Base-by-base conservation (phyloP, 164 flowering plant genomes). In the Piper betle region DNA sequence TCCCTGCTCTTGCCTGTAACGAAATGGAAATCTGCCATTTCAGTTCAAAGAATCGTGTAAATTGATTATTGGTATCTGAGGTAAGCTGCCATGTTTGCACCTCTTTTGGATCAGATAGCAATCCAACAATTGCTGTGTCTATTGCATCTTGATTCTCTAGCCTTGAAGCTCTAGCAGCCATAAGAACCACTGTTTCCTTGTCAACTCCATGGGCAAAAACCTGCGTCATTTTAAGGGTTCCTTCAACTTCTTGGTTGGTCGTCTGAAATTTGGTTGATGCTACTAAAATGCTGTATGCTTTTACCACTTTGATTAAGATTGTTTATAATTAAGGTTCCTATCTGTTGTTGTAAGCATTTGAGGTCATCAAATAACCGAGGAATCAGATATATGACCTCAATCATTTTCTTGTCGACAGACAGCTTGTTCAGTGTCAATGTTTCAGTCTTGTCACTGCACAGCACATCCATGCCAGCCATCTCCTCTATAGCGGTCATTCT, bases 401-500 rank as follows among this genome's bases (percentile, higher is more conserved):
- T 78, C 77, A 82, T 56, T 58, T 66, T 80, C 54, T 76, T 79
- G 74, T 82, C 92, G 43, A 83, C 85, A 4, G 84, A 70, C 37
- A 82, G 84, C 72, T 82, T 82, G 82, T 84, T 84, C 6, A 86
- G 79, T 15, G 93, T 86, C 59, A 86, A 52, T 48, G 89, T 86
- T 64, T 87, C 89, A 10, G 93, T 86, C 72, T 86, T 86, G 62
- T 86, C 93, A 73, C 93, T 82, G 75, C 89, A 86, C 16, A 86
- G 73, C 18, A 86, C 91, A 74, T 83, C 91, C 88, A 82, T 85
- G 20, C 84, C 87, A 38, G 86, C 92, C 92, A 85, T 83, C 75
- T 86, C 89, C 68, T 86, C 94, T 62, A 87, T 87, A 13, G 90
- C 90, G 18, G 90, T 87, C 94, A 87, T 87, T 75, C 94, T 76